phyloP scores from a whole-genome alignment of 768 basidiomycete genomes.

The Boletus reticuloceps region DNA sequence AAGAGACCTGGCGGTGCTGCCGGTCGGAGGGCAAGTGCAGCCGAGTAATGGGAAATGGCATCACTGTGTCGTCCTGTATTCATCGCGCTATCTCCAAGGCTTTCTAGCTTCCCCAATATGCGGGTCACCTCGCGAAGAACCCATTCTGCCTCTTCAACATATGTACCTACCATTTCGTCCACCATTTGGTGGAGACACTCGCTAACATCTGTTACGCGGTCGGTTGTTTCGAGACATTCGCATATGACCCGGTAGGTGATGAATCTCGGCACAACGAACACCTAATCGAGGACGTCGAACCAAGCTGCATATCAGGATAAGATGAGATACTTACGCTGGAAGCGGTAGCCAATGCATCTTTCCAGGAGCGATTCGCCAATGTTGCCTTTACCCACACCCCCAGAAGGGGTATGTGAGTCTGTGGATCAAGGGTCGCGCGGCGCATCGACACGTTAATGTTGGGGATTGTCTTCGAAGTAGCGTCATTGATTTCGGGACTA shows the following conservation, averaged over 20 bases:
- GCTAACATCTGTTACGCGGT: neutral
- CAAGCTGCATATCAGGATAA: no score
- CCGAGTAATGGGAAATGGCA: neutral
- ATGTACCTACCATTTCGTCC: neutral
- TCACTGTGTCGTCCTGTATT: neutral
- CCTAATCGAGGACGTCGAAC: neutral
- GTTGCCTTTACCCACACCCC: neutral
- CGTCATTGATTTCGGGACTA: no score
- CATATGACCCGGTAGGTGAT: neutral
- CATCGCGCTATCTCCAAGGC: neutral
- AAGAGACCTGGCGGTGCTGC: neutral
- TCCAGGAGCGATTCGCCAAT: neutral
- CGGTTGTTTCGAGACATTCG: neutral
- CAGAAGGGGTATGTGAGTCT: neutral
- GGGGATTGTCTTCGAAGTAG: no score
- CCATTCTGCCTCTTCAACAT: neutral
- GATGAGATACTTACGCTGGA: neutral
- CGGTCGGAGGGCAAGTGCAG: neutral
- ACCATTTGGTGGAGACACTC: neutral
- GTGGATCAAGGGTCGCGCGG: no score
- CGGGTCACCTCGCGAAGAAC: neutral
- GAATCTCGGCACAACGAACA: neutral
- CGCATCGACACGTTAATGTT: no score
- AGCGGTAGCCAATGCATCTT: neutral
- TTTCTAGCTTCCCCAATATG: neutral